phyloP scores from a whole-genome alignment of 2,329 filamentous ascomycete genomes.

The Bretziella fagacearum region DNA sequence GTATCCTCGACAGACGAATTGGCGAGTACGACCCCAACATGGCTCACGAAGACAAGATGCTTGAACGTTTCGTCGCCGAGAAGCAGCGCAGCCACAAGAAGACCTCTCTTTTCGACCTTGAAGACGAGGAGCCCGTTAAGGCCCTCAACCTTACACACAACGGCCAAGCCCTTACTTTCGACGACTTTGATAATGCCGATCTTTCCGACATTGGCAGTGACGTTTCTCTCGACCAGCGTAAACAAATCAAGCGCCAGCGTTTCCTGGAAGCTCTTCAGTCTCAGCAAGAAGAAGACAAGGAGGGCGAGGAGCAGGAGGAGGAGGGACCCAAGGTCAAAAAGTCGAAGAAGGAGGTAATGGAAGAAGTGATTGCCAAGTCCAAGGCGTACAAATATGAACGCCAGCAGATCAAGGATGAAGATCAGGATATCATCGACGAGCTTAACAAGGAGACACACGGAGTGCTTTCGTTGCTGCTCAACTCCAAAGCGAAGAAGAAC shows the following conservation, averaged over 20 bases:
- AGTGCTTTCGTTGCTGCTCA: constrained; percentile 52
- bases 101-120: constrained; percentile 71
- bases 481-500: constrained; percentile 18
- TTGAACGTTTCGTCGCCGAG: constrained; percentile 78
- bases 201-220: constrained; percentile 45
- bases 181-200: constrained; percentile 71
- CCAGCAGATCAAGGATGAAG: constrained; percentile 80
- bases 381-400: constrained; percentile 91
- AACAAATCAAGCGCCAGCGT: constrained; percentile 40
- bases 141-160: constrained; percentile 55
- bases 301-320: constrained; percentile 32
- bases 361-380: constrained; percentile 93
- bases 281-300: constrained; percentile 28
- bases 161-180: constrained; percentile 57
- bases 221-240: constrained; percentile 35
- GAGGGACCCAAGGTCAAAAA: constrained; percentile 70
- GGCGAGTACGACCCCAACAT: constrained; percentile 90
- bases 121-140: constrained; percentile 54
- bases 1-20: constrained; percentile 81
- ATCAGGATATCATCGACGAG: constrained; percentile 70
- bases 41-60: constrained; percentile 81
- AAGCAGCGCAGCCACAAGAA: constrained; percentile 66
- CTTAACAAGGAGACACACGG: constrained; percentile 70
- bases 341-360: constrained; percentile 91
- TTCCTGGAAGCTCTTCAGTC: constrained; percentile 26